Conservation (phyloP, 805 yeast genomes). For the Lipomyces spencermartinsiae region DNA sequence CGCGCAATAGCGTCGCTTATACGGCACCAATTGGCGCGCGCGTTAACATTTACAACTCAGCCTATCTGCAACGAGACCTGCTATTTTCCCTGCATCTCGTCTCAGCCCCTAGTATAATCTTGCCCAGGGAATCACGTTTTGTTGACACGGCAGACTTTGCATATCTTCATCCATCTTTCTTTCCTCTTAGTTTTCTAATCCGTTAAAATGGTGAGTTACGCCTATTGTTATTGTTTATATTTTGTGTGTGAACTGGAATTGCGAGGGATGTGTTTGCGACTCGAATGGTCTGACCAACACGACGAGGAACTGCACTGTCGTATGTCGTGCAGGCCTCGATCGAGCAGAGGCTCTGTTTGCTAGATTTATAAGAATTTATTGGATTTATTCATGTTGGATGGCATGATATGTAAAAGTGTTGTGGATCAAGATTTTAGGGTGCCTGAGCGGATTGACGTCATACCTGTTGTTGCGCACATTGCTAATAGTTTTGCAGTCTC, state of each 20-base stretch:
- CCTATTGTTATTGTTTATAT: not conserved
- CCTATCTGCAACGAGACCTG: not conserved
- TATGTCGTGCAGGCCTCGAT: not conserved
- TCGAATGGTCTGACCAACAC: not conserved
- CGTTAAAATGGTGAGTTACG: not conserved
- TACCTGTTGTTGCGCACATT: not conserved
- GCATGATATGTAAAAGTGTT: not conserved
- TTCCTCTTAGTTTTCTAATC: not conserved
- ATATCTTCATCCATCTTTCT: slow-evolving; percentile 4
- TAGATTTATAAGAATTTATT: not conserved
- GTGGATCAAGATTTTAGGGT: slow-evolving; percentile 1
- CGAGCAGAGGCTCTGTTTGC: not conserved
- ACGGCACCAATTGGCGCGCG: not conserved
- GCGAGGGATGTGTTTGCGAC: not conserved
- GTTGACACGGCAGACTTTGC: not conserved
- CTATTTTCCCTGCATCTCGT: not conserved
- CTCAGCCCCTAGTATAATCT: not conserved
- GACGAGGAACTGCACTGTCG: not conserved
- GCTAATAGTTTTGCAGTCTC: slow-evolving; percentile 28
- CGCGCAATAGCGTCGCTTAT: not conserved
- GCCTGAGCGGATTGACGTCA: not conserved
- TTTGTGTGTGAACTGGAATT: not conserved
- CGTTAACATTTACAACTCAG: not conserved
- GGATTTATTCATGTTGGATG: not conserved
- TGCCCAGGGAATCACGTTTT: not conserved